Conservation (phyloP, 225 moss, liverwort and hornwort genomes). For the Straminergon stramineum region DNA sequence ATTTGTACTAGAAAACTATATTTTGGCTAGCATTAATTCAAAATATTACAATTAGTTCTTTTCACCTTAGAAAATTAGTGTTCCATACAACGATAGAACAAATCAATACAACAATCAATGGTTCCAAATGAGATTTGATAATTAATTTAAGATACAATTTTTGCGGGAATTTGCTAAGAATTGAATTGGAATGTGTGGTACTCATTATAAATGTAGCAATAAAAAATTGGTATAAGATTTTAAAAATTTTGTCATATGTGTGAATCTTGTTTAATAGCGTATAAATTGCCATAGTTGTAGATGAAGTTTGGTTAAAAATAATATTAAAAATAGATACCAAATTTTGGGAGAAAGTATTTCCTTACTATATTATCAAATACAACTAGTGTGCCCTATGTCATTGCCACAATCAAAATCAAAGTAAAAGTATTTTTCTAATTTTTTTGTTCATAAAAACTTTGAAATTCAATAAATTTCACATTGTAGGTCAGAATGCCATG, state of each 20-base stretch:
- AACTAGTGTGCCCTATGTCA: no score
- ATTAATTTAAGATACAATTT: no score
- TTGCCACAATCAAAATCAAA: no score
- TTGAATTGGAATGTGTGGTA: not conserved
- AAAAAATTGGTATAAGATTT: not conserved
- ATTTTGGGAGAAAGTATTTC: no score
- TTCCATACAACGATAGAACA: not conserved
- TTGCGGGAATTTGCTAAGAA: no score
- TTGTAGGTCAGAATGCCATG: no score
- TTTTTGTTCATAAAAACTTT: no score
- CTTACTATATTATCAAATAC: not conserved
- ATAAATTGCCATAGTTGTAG: not conserved
- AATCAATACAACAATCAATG: not conserved
- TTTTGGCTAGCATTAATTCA: no score
- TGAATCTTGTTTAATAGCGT: not conserved
- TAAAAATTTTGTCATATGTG: no score
- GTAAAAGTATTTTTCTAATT: no score
- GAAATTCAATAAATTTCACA: no score
- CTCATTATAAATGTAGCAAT: not conserved
- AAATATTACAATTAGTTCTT: not conserved
- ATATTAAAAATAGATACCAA: not conserved
- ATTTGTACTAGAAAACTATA: no score
- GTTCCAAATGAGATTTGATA: not conserved
- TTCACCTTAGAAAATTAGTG: not conserved
- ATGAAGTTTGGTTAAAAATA: not conserved